A percentile compares a stretch with the other conserved stretches of the same genome.
Conservation (phyloP, 129 eudicot genomes). For the Lactuca saligna region DNA sequence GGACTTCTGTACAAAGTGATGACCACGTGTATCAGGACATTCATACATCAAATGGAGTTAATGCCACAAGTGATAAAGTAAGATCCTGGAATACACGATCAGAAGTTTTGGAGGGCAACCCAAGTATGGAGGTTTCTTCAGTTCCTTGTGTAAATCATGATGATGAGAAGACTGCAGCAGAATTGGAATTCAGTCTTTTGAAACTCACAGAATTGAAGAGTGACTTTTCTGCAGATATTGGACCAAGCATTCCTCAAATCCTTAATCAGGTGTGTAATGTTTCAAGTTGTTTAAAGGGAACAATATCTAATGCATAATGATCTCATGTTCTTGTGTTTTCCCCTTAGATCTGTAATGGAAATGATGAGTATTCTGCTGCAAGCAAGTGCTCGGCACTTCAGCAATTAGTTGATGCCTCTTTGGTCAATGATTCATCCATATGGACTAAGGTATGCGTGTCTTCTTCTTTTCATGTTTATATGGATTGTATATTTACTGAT, state of each 20-base stretch:
- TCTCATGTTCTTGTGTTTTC: slow-evolving; percentile 14
- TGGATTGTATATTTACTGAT: neutral
- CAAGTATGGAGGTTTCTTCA: slow-evolving; percentile 39
- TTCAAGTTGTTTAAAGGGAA: neutral
- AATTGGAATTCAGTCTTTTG: slow-evolving; percentile 40
- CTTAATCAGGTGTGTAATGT: slow-evolving; percentile 81
- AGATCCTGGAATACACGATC: slow-evolving; percentile 36
- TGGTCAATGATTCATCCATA: slow-evolving; percentile 57
- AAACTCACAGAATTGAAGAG: slow-evolving; percentile 45
- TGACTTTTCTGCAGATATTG: slow-evolving; percentile 50
- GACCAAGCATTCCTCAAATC: slow-evolving; percentile 83
- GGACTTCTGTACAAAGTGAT: slow-evolving; percentile 54
- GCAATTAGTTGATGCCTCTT: slow-evolving; percentile 81
- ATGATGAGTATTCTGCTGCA: slow-evolving; percentile 51
- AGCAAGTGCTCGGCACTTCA: slow-evolving; percentile 67
- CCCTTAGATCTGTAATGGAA: slow-evolving; percentile 64
- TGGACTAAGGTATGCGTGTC: slow-evolving; percentile 68
- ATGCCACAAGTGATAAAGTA: slow-evolving; percentile 3
- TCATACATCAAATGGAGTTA: slow-evolving; percentile 20
- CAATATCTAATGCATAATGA: neutral
- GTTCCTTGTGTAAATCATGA: slow-evolving; percentile 51
- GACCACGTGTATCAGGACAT: slow-evolving; percentile 34
- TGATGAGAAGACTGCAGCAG: slow-evolving; percentile 45
- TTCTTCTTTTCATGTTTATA: neutral
- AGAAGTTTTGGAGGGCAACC: slow-evolving; percentile 26